A percentile compares a stretch with the other conserved stretches of the same genome.
Evolutionary conservation across 1,139 yeast species (phyloP).

Genomic region (Hansenula lynferdii): DNA sequence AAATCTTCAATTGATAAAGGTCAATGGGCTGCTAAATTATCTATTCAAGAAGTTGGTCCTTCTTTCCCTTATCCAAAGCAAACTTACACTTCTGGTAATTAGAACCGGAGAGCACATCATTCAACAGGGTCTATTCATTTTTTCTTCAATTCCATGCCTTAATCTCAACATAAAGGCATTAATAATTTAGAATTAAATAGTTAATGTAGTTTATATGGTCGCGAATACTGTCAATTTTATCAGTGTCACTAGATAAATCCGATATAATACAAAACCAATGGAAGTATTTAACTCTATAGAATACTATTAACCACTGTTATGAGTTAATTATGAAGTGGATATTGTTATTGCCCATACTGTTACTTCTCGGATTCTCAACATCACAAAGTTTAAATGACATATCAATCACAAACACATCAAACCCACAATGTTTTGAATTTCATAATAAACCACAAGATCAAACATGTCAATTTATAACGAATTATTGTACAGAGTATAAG

Average conservation of each 20-base stretch:
- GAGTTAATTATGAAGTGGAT: too few species aligned
- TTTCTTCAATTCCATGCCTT: neutral
- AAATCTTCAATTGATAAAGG: constrained; percentile 73
- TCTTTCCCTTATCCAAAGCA: constrained; percentile 75
- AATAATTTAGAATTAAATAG: too few species aligned
- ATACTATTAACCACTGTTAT: too few species aligned
- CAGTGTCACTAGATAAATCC: too few species aligned
- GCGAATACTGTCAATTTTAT: too few species aligned
- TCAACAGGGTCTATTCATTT: neutral
- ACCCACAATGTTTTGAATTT: constrained; percentile 19
- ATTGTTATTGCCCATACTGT: too few species aligned
- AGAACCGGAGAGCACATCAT: neutral
- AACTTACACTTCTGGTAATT: constrained; percentile 32
- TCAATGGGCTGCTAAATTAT: constrained; percentile 93
- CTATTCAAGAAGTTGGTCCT: constrained; percentile 93
- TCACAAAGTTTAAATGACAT: too few species aligned
- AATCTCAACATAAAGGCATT: constrained; percentile 2
- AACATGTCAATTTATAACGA: constrained; percentile 40
- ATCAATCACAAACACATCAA: too few species aligned
- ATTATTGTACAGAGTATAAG: constrained; percentile 36
- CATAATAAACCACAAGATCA: constrained; percentile 26
- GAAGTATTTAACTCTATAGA: too few species aligned
- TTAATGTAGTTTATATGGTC: too few species aligned
- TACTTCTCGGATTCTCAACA: too few species aligned
- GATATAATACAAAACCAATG: too few species aligned